Evolutionary conservation across 176 grass and related monocot species (phyloP), one percentile per base, ranked within the genome.

Genomic region (Bolboschoenus planiculmis): DNA sequence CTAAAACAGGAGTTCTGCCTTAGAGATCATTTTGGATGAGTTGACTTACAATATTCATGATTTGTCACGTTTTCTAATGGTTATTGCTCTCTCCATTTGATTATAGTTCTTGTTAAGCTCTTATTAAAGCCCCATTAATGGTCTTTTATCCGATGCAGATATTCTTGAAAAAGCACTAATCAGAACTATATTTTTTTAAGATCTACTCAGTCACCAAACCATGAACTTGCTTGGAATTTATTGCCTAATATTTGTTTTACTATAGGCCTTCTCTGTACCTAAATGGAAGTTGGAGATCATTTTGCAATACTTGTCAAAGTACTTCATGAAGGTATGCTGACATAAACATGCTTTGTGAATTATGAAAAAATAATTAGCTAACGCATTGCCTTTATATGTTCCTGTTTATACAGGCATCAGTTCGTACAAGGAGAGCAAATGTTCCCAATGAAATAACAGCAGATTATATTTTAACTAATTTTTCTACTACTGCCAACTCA

Each of bases 21-120:
- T 92, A 77, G 90, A 97, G n/a, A 57, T 94, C 71, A 91, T 94
- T 91, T 87, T 97, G 85, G 95, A 97, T 83, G 95, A 97, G 80
- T 85, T 97, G 76, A 88, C 87, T 58, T 97, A 97, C 82, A 92
- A 88, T 81, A 84, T 74, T 83, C 87, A 76, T 85, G 78, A 89
- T 61, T 70, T 94, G 79, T 83, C 88, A 27, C 86, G 83, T 85
- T 97, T 97, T 91, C 88, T 97, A 43, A 60, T 70, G 88, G 95
- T 94, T 90, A 86, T 82, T 71, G 63, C 83, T 84, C 60, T 84
- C 58, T 48, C 16, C 30, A 33, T 81, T 59, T 59, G 81, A 5
- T 84, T 7, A 30, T 47, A 48, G 43, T 24, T 76, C 10, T 13
- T 82, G 50, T 71, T 78, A 48, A 89, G 39, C 62, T 85, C 81